These are phyloP conservation scores for Albifimbria verrucaria DNA, from an alignment of 2,329 filamentous ascomycete genomes.

Conservation along the genomic window DNA sequence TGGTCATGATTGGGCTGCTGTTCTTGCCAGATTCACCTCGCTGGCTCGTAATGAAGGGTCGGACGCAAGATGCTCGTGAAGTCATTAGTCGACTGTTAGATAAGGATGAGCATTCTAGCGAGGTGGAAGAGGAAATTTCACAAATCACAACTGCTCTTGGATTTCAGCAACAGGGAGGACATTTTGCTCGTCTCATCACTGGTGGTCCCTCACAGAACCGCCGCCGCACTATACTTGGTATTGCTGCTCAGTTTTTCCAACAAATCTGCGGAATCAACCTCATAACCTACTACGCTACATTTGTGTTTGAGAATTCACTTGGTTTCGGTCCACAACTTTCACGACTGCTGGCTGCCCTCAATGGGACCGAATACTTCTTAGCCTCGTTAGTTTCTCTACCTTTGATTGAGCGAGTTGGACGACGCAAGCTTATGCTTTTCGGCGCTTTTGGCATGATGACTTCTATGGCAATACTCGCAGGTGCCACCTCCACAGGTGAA, in stretches of 20 bases:
- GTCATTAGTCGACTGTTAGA: constrained; percentile 17
- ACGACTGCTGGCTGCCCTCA: constrained; percentile 52
- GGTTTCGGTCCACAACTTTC: constrained; percentile 43
- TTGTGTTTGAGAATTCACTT: constrained; percentile 38
- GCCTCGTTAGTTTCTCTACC: constrained; percentile 34
- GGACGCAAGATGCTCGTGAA: constrained; percentile 19
- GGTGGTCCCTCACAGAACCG: constrained; percentile 36
- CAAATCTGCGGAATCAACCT: constrained; percentile 27
- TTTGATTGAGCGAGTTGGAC: constrained; percentile 49
- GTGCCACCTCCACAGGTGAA: constrained; percentile 24
- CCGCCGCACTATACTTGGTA: constrained; percentile 33
- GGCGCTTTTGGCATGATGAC: constrained; percentile 63
- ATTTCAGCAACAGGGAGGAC: constrained; percentile 20
- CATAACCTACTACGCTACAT: constrained; percentile 31
- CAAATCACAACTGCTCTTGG: constrained; percentile 15
- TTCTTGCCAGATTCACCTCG: constrained; percentile 47
- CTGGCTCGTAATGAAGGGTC: constrained; percentile 41
- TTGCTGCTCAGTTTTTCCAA: constrained; percentile 23
- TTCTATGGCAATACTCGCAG: constrained; percentile 55
- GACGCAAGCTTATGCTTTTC: constrained; percentile 61
- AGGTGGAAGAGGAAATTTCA: constrained; percentile 1
- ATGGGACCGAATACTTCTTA: constrained; percentile 41
- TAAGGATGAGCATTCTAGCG: background rate
- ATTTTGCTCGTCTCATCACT: constrained; percentile 34
- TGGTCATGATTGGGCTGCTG: constrained; percentile 52